Evolutionary conservation across 1,139 yeast species (phyloP).

Genomic region (Eremothecium sinecaudum): DNA sequence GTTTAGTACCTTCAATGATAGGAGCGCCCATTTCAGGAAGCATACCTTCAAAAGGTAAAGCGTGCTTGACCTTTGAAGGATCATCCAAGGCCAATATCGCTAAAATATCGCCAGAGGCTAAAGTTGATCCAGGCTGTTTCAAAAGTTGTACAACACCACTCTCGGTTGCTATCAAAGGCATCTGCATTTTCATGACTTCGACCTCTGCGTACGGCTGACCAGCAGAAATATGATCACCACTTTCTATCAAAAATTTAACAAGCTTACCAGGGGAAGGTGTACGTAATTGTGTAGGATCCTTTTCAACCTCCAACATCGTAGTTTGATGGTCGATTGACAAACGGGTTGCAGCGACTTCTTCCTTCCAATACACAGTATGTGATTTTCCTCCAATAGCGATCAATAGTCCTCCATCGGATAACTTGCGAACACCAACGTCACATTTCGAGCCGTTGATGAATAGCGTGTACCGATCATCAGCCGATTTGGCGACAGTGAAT

Average conservation of each 20-base stretch:
- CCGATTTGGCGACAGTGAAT: slow-evolving; percentile 90
- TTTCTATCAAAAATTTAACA: slow-evolving; percentile 85
- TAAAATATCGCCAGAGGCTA: slow-evolving; percentile 91
- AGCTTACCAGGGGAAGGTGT: slow-evolving; percentile 99
- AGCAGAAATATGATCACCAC: slow-evolving; percentile 83
- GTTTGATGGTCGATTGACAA: slow-evolving; percentile 91
- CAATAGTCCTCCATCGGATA: slow-evolving; percentile 90
- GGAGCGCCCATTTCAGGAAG: slow-evolving; percentile 85
- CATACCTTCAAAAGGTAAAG: slow-evolving; percentile 89
- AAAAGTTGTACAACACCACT: slow-evolving; percentile 86
- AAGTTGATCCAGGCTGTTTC: slow-evolving; percentile 97
- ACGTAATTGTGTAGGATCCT: slow-evolving; percentile 96
- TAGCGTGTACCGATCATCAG: slow-evolving; percentile 72
- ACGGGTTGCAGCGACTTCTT: slow-evolving; percentile 94
- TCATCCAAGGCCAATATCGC: slow-evolving; percentile 93
- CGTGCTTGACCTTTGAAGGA: slow-evolving; percentile 95
- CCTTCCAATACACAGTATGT: slow-evolving; percentile 94
- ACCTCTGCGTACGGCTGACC: slow-evolving; percentile 98
- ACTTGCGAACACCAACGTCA: slow-evolving; percentile 74
- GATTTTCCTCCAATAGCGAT: slow-evolving; percentile 86
- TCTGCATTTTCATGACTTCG: slow-evolving; percentile 98
- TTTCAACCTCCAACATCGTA: slow-evolving; percentile 84
- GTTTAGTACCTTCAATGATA: slow-evolving; percentile 69
- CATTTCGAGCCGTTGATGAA: slow-evolving; percentile 90
- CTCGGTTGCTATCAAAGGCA: slow-evolving; percentile 87